A percentile compares a stretch with the other conserved stretches of the same genome.
Evolutionary conservation across 2,329 filamentous ascomycete species (phyloP).

Genomic region (Fusarium chlamydosporum): DNA sequence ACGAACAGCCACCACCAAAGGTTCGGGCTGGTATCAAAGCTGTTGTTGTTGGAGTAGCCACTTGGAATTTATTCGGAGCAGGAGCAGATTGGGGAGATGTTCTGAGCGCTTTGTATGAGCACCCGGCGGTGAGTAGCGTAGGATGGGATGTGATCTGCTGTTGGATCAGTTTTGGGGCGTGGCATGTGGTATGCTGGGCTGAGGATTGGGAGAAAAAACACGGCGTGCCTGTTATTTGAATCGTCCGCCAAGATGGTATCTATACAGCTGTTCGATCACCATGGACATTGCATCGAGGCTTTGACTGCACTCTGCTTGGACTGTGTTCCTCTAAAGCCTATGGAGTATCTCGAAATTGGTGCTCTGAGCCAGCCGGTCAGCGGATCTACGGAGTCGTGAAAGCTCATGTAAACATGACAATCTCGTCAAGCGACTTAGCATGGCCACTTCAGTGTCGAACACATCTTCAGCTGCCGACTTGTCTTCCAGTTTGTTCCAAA

Average conservation of each 20-base stretch:
- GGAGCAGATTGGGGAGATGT: neutral
- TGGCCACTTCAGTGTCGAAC: too few relatives aligned
- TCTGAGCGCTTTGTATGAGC: neutral
- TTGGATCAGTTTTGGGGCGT: neutral
- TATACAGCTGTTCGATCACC: too few relatives aligned
- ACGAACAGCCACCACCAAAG: neutral
- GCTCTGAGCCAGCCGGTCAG: too few relatives aligned
- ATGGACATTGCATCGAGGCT: too few relatives aligned
- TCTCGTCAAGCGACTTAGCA: too few relatives aligned
- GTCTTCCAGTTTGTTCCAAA: too few relatives aligned
- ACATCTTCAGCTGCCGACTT: too few relatives aligned
- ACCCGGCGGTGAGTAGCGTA: neutral
- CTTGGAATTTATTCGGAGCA: neutral
- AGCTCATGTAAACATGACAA: too few relatives aligned
- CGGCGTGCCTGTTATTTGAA: neutral
- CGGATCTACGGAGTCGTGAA: too few relatives aligned
- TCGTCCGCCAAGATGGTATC: neutral
- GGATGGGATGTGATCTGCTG: slow-evolving; percentile 6
- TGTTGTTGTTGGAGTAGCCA: neutral
- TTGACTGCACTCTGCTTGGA: too few relatives aligned
- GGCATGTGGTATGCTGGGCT: neutral
- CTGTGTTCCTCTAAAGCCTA: too few relatives aligned
- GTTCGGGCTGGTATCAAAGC: neutral
- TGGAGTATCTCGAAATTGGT: too few relatives aligned
- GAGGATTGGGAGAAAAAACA: neutral